phyloP scores from a whole-genome alignment of 2,329 filamentous ascomycete genomes.

The Aspergillus sp. region DNA sequence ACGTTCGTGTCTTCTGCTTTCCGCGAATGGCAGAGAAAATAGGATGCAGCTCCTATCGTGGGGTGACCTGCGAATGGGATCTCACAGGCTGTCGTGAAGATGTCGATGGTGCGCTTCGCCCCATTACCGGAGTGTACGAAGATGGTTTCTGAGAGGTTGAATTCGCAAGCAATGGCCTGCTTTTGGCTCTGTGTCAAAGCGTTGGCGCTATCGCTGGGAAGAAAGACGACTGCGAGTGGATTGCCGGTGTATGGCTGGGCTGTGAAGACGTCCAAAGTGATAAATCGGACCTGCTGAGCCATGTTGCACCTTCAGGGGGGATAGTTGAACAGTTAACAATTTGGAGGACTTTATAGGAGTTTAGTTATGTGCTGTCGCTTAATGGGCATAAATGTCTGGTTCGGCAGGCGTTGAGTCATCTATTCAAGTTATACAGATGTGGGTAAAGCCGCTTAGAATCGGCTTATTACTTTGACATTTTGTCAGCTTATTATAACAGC shows the following conservation, averaged over 20 bases:
- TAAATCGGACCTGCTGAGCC: no score
- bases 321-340: no score
- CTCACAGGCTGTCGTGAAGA: constrained; percentile 41
- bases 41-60: constrained; percentile 43
- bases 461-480: no score
- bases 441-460: no score
- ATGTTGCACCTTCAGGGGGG: no score
- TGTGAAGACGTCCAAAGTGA: constrained; percentile 37
- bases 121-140: constrained; percentile 37
- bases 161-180: constrained; percentile 43
- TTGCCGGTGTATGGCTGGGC: constrained; percentile 41
- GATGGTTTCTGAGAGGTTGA: constrained; percentile 47
- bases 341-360: no score
- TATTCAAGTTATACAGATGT: no score
- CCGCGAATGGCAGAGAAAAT: constrained; percentile 22
- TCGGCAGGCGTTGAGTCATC: no score
- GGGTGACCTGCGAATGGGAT: constrained; percentile 48
- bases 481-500: no score
- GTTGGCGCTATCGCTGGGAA: constrained; percentile 26
- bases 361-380: no score
- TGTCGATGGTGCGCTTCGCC: constrained; percentile 35
- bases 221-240: constrained; percentile 42
- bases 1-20: not conserved
- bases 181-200: constrained; percentile 35
- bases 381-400: no score